Base-by-base conservation (phyloP, 352 stramenopile species). In the Phytopythium montanum region DNA sequence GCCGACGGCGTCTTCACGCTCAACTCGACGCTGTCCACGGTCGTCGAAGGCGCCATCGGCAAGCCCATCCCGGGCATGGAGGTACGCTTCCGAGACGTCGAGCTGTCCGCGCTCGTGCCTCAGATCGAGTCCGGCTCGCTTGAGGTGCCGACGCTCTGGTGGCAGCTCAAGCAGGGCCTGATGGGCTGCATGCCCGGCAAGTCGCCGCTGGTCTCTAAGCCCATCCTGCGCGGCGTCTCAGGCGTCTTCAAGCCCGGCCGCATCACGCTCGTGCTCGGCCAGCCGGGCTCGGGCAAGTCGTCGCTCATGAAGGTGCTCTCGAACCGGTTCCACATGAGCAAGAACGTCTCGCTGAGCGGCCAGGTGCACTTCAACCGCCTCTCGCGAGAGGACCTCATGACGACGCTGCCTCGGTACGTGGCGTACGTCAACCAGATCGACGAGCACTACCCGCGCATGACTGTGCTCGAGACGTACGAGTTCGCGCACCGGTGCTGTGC, bases 261-360 rank as follows among this genome's bases (percentile, higher is more conserved):
- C 14, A 70, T 85, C 62, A 83, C 78, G 21, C 70, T 88, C 25
- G 69, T 88, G n/a, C 65, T 88, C 2, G 72, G 72, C n/a, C 62
- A 71, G 33, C 72, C 72, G 7, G 66, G 69, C 39, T 80, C 72
- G 3, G 71, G 71, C 39, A 76, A 76, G 51, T 79, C 71, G 39
- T 59, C 68, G 41, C 63, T 79, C 9, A 65, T 79, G 68, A 88
- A 88, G 54, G 67, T 81, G 42, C 64, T 88, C 2, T 70, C 60
- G 31, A 76, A 76, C 21, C 70, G 70, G 10, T 88, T 88, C 65
- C 73, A 74, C 46, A 70, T 83, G 58, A 59, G 59, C 51, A 73
- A 68, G 13, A 74, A 73, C 50, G 76, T 86, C 21, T 50, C 70
- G n/a, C 46, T 82, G 21, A 69, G 49, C 6, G 78, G 78, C 8